Base-by-base conservation (phyloP, 257 asterid genomes). In the Nicotiana attenuata region DNA sequence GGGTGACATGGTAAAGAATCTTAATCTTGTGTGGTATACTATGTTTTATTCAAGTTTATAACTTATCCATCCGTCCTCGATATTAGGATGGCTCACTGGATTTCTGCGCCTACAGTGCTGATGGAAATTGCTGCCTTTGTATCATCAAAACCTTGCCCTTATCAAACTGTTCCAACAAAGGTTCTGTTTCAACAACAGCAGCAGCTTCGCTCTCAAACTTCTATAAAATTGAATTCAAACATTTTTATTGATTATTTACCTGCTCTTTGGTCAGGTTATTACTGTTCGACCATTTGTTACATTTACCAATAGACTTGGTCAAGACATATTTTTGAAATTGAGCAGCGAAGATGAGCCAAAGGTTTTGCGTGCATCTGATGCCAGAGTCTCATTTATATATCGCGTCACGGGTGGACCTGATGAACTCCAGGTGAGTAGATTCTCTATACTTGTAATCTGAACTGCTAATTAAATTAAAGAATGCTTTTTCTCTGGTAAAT, bases 61-160 rank as follows among this genome's bases (percentile, higher is more conserved):
- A 71, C 31, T 28, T 80, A 35, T 16, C 33, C 55, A 61, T 65
- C 10, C 6, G 5, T 80, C 75, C 80, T 80, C 68, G 79, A 84
- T 82, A 84, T 73, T 85, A 96, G 99, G 99, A 96, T 91, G 99
- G 98, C 80, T 94, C 98, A 10, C 78, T 94, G 89, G 99, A 96
- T 78, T 91, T 96, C 83, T 85, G 86, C 67, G 97, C 98, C 84
- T 88, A 92, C 78, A 85, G 88, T 81, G 88, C 93, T 69, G 97
- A 92, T 26, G 95, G 97, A 45, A 89, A 91, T 84, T 90, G 93
- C 83, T 96, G 93, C 94, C 61, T 94, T 91, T 87, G 85, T 96
- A 63, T 92, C 98, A 81, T 87, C 97, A 82, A 94, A 93, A 86
- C 97, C 97, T 82, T 91, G 93, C 87, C 88, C 97, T 52, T 91